Conservation (phyloP, 2,329 filamentous ascomycete genomes). For the Claviceps capensis region DNA sequence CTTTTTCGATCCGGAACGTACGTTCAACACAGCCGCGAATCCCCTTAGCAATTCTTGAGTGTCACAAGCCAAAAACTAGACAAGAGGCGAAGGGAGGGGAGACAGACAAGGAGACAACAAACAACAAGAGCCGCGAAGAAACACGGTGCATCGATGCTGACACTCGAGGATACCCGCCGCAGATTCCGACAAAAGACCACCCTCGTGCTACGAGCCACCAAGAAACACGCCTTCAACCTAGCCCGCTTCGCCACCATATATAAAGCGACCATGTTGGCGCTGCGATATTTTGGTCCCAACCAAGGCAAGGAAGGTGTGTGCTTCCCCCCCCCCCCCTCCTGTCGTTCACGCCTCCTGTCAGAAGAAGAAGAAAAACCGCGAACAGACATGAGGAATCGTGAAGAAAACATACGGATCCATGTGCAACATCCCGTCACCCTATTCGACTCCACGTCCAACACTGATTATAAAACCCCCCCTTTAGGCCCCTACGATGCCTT, state of each 20-base stretch:
- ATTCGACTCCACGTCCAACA: too few species aligned
- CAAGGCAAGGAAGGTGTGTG: conserved; percentile 43
- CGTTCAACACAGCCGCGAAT: conserved; percentile 16
- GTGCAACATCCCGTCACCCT: background rate
- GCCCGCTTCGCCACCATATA: conserved; percentile 85
- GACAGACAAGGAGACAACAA: background rate
- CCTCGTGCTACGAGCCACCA: conserved; percentile 74
- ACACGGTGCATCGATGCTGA: too few species aligned
- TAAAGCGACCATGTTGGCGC: conserved; percentile 65
- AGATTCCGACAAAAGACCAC: conserved; percentile 60
- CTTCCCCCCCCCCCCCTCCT: too few species aligned
- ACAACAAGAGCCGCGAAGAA: background rate
- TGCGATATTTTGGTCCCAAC: conserved; percentile 48
- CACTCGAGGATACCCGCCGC: background rate
- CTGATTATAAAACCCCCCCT: background rate
- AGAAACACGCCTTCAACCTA: conserved; percentile 81
- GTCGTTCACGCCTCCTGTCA: background rate
- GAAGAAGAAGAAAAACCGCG: background rate
- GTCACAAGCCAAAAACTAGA: background rate
- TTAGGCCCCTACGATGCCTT: conserved; percentile 66
- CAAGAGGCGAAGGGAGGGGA: background rate
- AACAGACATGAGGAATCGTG: background rate
- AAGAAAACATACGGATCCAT: background rate
- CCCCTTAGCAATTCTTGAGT: background rate
- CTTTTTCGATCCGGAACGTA: conserved; percentile 86